These are phyloP conservation scores for Phoenix dactylifera DNA, from an alignment of 176 grass and related monocot species.

Conservation along the genomic window DNA sequence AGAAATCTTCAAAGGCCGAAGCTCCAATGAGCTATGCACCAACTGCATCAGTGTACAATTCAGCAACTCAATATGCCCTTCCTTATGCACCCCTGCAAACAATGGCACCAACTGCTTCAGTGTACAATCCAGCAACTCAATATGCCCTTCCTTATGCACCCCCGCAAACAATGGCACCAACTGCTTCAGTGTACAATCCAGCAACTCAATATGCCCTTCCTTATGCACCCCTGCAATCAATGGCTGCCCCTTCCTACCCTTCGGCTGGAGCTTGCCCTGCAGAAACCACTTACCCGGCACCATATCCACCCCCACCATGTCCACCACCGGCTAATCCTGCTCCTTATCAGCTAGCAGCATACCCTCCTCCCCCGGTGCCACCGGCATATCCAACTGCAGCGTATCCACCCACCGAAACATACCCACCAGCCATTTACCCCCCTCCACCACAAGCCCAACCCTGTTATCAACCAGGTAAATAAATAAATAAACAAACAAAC, in stretches of 20 bases:
- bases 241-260: neutral
- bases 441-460: neutral
- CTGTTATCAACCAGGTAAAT: conserved; percentile 5
- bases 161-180: neutral
- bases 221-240: neutral
- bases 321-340: too few relatives aligned
- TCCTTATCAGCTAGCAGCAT: neutral
- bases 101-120: neutral
- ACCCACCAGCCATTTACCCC: neutral
- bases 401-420: neutral
- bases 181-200: neutral
- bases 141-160: neutral
- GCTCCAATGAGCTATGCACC: neutral
- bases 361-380: neutral
- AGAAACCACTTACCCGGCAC: neutral
- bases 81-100: too few relatives aligned
- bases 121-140: neutral
- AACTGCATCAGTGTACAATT: neutral
- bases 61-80: neutral
- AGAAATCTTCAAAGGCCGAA: conserved; percentile 1
- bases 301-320: neutral
- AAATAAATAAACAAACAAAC: too few relatives aligned
- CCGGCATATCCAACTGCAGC: neutral
- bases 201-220: neutral
- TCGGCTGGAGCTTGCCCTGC: neutral